phyloP scores from a whole-genome alignment of 371 early-diverging fungal genomes.

The Mucor sp. region DNA sequence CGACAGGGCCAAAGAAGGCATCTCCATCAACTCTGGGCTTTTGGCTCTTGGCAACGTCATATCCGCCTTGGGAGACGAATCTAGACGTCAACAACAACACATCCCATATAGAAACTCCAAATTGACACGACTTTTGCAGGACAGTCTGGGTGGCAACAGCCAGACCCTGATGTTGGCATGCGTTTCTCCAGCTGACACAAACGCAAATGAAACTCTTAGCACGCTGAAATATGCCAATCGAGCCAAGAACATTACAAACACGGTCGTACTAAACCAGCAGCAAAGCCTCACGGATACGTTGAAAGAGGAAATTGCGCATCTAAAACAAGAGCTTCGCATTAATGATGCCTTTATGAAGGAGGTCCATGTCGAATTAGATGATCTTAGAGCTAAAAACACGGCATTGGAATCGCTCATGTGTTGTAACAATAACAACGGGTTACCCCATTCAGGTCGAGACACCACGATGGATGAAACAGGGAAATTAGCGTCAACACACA shows the following conservation, averaged over 20 bases:
- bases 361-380: conserved; percentile 24
- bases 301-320: conserved; percentile 18
- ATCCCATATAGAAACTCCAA: conserved; percentile 98
- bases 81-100: conserved; percentile 68
- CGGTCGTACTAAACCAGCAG: conserved; percentile 50
- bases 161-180: conserved; percentile 92
- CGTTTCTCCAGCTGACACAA: conserved; percentile 70
- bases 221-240: conserved; percentile 89
- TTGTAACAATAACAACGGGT: background rate
- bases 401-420: background rate
- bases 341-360: conserved; percentile 29
- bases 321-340: conserved; percentile 11
- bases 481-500: background rate
- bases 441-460: background rate
- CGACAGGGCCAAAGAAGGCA: conserved; percentile 95
- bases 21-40: conserved; percentile 97
- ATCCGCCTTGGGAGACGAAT: conserved; percentile 88
- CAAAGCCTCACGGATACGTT: conserved; percentile 9
- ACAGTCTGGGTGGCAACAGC: conserved; percentile 78
- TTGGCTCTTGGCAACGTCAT: conserved; percentile 99
- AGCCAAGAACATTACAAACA: conserved; percentile 83
- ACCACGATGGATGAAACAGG: background rate
- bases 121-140: conserved; percentile 48
- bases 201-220: conserved; percentile 84
- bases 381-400: conserved; percentile 9